Base-by-base conservation (phyloP, 2,329 filamentous ascomycete species). In the Colletotrichum aenigma region DNA sequence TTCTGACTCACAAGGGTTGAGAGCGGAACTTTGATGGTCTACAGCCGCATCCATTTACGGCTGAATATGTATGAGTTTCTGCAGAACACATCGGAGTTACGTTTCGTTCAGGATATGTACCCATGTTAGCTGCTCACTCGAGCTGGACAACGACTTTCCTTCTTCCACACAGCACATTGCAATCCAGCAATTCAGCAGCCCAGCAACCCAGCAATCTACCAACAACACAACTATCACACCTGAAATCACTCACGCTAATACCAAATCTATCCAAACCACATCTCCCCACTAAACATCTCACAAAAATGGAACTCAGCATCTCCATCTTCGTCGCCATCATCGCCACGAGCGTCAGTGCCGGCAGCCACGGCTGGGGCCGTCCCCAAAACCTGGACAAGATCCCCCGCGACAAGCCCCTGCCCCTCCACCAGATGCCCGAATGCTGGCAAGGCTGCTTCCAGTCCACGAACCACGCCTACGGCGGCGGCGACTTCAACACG, bases 361-460 rank as follows among this genome's bases (percentile, higher is more conserved):
- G 16, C 13, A 10, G 16, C 13, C 36, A 18, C 16, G 36, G 24
- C 12, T 56, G 52, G 52, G 4, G 26, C 7, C 28, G 4, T 3
- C 28, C 28, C 6, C 2, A 34, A 34, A 3, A 18, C 12, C 13
- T 60, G 26, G 56, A 60, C 8, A 28, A 28, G 8, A 26, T 60
- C 0, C 26, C 56, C 12, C 21, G 1, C 1, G 26, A 60, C 56
- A 60, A n/a, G 7, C 0, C 0, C 6, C 15, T 62, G 0, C 58
- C 28, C 15, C 58, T 62, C 1, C 30, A 32, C 6, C 16, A 32
- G 10, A 10, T 36, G 1, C 60, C 60, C 2, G 30, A 34, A 3
- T 62, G 60, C 30, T 62, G 8, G 6, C 60, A 62, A 1, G 15
- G 34, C 6, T 62, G 60, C 60, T 10, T 36, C 10, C 28, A 62